These are phyloP conservation scores for Xylaria palmicola DNA, from an alignment of 495 filamentous ascomycete species.

Conservation along the genomic window DNA sequence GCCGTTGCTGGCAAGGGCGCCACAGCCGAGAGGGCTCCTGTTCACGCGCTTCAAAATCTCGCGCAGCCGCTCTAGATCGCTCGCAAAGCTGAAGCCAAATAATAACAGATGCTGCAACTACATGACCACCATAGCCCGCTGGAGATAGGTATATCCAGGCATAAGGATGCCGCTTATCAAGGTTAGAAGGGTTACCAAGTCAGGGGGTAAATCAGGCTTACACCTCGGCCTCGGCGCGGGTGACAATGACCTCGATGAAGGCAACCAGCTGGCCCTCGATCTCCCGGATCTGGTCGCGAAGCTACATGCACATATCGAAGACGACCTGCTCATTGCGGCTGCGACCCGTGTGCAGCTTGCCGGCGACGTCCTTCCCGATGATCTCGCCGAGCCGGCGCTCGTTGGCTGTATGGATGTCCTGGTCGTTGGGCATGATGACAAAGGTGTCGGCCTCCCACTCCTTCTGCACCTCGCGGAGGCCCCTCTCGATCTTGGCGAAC, in stretches of 20 bases:
- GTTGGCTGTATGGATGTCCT: slow-evolving; percentile 86
- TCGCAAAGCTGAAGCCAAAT: slow-evolving; percentile 73
- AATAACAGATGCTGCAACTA: slow-evolving; percentile 88
- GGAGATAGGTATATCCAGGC: slow-evolving; percentile 86
- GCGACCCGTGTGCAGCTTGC: slow-evolving; percentile 91
- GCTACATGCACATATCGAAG: slow-evolving; percentile 92
- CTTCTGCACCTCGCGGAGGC: slow-evolving; percentile 66
- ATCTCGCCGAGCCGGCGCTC: slow-evolving; percentile 87
- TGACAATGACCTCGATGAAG: slow-evolving; percentile 69
- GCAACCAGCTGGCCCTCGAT: slow-evolving; percentile 68
- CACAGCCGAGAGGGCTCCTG: slow-evolving; percentile 74
- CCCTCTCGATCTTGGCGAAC: slow-evolving; percentile 70
- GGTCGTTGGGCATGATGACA: slow-evolving; percentile 60
- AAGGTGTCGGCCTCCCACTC: slow-evolving; percentile 72
- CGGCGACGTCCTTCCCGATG: slow-evolving; percentile 81
- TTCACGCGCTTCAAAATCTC: slow-evolving; percentile 80
- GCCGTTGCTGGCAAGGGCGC: slow-evolving; percentile 88
- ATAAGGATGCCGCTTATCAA: slow-evolving; percentile 39
- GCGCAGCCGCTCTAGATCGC: slow-evolving; percentile 78
- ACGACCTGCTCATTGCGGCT: slow-evolving; percentile 92
- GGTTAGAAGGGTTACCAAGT: slow-evolving; percentile 1
- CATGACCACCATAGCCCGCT: slow-evolving; percentile 85
- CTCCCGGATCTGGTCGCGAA: slow-evolving; percentile 71
- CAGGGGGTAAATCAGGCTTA: slow-evolving; percentile 42
- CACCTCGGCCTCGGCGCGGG: slow-evolving; percentile 65